Evolutionary conservation across 2,329 filamentous ascomycete species (phyloP), one percentile per base, ranked within the genome.

Genomic region (Elsinoe australis): DNA sequence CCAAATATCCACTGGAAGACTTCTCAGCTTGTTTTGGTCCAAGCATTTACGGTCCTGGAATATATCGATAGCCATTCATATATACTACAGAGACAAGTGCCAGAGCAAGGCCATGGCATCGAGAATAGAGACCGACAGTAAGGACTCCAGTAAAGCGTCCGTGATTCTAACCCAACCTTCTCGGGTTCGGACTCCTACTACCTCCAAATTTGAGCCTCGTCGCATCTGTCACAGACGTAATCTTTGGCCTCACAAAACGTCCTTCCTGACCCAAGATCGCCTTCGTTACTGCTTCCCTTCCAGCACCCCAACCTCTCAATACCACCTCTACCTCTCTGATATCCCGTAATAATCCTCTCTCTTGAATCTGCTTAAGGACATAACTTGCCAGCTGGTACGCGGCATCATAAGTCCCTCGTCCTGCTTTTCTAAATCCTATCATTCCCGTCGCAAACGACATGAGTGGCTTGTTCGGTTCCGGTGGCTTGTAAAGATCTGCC

Each of bases 201-300:
- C 92, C 94, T 69, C 89, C 92, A 73, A 96, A 95, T 74, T 98
- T 98, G 67, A 96, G 68, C 60, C 84, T 84, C 49, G 90, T 96
- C 32, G 80, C 75, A 69, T 98, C 10, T 24, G 85, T 81, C 52
- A 98, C 84, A 58, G 81, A 82, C 33, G 79, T 72, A 55, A 98
- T 85, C 70, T 85, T 80, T 24, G 76, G 71, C 56, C 87, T 78
- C 55, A 96, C 68, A 58, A 80, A 65, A 61, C 79, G 81, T 50
- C 92, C 92, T 65, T 98, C 90, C 17, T 75, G 81, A 28, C 90
- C 89, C 66, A 98, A 70, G 51, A 98, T 69, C 4, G 89, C 85
- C 75, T 96, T 98, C 48, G 82, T 82, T 47, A 88, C 84, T 1
- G 92, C 92, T 59, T 96, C 89, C 57, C 94, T 76, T 1, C 92